Base-by-base conservation (phyloP, 352 stramenopile genomes). In the Globisporangium nodosum region DNA sequence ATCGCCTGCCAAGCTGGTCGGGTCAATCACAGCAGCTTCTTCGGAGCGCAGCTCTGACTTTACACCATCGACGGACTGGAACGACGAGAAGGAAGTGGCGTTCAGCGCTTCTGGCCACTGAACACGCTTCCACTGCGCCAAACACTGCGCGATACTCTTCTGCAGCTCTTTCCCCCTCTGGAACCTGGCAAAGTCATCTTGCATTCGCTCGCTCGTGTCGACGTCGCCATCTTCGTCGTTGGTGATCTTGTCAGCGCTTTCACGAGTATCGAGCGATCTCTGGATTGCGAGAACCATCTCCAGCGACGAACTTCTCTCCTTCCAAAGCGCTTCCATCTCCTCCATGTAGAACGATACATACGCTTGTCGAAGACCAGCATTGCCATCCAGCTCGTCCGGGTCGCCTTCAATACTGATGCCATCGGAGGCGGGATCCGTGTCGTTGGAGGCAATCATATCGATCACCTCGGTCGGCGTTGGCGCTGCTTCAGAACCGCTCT, bases 301-400 rank as follows among this genome's bases (percentile, higher is more conserved):
- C 3, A 90, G 57, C 5, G 82, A 85, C 31, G 81, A 86, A 40
- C 73, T 87, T 39, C 84, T 65, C 63, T 94, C 85, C 61, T 89
- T 90, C 85, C 85, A 94, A 52, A 94, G 65, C 31, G 69, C 65
- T 55, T 92, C 77, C 66, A 94, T 85, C 59, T 94, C 85, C 12
- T 85, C 70, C 65, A 84, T 86, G 60, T 91, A 94, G 60, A 94
- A 92, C 2, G 64, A 72, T 3, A 85, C 72, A 56, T 94, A 94
- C 7, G 80, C 73, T 54, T 85, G 62, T 18, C 74, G 76, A 30
- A 92, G 60, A 11, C 78, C 74, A 21, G 63, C 66, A 56, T 69
- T 94, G 46, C 83, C 78, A 16, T 66, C 67, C 2, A 87, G 63
- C 3, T 20, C 58, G 20, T 58, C 52, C 2, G 27, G 13, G 0